Conservation (phyloP, 345 rosid genomes). For the Pistacia vera region DNA sequence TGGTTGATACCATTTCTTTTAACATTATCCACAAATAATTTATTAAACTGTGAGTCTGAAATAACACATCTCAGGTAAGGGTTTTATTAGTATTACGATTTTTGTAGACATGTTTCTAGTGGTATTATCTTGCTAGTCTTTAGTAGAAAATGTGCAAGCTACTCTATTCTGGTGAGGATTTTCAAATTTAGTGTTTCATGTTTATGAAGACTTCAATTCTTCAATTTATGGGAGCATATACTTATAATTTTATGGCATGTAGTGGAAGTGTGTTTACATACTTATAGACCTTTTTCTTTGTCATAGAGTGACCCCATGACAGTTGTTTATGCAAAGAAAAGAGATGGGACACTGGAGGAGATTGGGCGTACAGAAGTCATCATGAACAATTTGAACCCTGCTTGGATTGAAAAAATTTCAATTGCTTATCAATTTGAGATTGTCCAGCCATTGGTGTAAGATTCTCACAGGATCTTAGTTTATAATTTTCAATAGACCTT, state of each 20-base stretch:
- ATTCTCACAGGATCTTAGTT: conserved; percentile 3
- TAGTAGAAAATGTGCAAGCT: neutral
- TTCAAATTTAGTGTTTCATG: neutral
- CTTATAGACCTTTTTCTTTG: neutral
- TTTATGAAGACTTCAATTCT: neutral
- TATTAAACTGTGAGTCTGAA: neutral
- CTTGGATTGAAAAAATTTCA: conserved; percentile 72
- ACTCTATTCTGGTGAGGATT: neutral
- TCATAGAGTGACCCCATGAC: conserved; percentile 88
- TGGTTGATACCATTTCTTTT: neutral
- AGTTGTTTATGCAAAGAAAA: conserved; percentile 58
- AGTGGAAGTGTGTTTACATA: neutral
- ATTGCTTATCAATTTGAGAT: conserved; percentile 80
- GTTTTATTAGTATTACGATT: neutral
- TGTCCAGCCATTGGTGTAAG: conserved; percentile 75
- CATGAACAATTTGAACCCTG: conserved; percentile 66
- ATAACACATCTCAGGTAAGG: neutral
- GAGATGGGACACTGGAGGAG: conserved; percentile 71
- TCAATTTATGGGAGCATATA: neutral
- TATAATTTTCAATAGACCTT: neutral
- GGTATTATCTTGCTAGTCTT: neutral
- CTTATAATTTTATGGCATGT: neutral
- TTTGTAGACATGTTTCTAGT: neutral
- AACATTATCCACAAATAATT: neutral
- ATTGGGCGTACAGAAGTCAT: conserved; percentile 90